These are phyloP conservation scores for Dentiscutata heterogama DNA, from an alignment of 371 early-diverging fungal genomes.

Conservation along the genomic window DNA sequence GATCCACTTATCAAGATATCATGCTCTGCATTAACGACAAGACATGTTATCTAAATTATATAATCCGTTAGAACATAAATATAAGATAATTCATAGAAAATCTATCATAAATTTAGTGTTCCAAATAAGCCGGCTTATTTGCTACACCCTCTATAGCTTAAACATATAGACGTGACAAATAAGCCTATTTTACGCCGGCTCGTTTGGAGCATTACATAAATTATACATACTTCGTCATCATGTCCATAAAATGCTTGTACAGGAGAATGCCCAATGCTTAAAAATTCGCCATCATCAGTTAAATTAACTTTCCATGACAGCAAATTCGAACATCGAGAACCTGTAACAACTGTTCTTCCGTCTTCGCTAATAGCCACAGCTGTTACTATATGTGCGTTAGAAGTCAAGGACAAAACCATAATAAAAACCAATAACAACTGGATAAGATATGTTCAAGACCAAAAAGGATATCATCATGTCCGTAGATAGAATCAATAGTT, in stretches of 20 bases:
- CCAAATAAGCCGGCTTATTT: too few relatives aligned
- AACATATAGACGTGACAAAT: too few relatives aligned
- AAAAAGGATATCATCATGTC: conserved; percentile 63
- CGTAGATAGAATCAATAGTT: conserved; percentile 56
- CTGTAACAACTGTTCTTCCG: conserved; percentile 64
- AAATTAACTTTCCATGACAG: conserved; percentile 64
- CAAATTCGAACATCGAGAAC: conserved; percentile 74
- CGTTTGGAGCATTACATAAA: too few relatives aligned
- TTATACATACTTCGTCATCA: conserved; percentile 57
- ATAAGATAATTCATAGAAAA: neutral
- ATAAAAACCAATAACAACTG: neutral
- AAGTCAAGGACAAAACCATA: neutral
- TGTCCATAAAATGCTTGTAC: conserved; percentile 57
- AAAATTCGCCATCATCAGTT: conserved; percentile 42
- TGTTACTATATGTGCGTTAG: conserved; percentile 58
- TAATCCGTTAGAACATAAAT: neutral
- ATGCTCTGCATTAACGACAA: conserved; percentile 61
- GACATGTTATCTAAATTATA: conserved; percentile 52
- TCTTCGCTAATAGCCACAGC: conserved; percentile 63
- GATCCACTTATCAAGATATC: conserved; percentile 66
- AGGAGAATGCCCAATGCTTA: conserved; percentile 26
- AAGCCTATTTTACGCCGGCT: too few relatives aligned
- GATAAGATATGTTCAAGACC: neutral
- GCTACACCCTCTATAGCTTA: too few relatives aligned
- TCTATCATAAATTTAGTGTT: neutral